These are phyloP conservation scores for Spizellomyces punctatus DNA, from an alignment of 192 early-diverging fungal genomes.

Conservation along the genomic window DNA sequence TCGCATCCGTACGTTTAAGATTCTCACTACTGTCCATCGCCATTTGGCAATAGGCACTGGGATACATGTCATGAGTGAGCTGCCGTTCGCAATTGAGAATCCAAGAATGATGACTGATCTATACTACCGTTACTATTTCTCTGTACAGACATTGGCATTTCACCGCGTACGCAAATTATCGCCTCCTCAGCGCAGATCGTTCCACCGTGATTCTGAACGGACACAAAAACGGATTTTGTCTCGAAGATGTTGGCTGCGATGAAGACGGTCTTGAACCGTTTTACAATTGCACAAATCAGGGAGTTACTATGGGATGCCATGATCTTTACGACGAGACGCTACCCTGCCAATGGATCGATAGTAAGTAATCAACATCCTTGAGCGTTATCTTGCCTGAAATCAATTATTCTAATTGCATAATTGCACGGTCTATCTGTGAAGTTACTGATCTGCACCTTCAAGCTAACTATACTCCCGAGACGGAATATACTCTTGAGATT, in stretches of 20 bases:
- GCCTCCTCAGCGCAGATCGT: conserved; percentile 22
- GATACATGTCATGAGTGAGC: conserved; percentile 36
- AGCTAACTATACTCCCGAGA: conserved; percentile 16
- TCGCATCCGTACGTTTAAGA: background rate
- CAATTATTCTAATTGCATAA: background rate
- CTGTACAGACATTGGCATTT: conserved; percentile 40
- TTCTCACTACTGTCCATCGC: background rate
- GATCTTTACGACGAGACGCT: conserved; percentile 44
- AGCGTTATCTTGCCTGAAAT: background rate
- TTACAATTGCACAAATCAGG: conserved; percentile 40
- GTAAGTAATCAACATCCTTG: conserved; percentile 12
- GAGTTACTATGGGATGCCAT: conserved; percentile 31
- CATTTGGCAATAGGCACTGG: conserved; percentile 23
- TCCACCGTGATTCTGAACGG: conserved; percentile 10
- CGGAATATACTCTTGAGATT: conserved; percentile 30
- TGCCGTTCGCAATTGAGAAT: background rate
- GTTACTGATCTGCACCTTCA: conserved; percentile 27
- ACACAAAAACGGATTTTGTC: conserved; percentile 43
- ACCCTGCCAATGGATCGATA: conserved; percentile 43
- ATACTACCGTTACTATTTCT: background rate
- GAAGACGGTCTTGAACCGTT: background rate
- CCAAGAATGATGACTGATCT: background rate
- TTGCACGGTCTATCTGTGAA: background rate
- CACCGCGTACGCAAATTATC: conserved; percentile 40
- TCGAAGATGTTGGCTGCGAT: conserved; percentile 39